Evolutionary conservation across 257 asterid species (phyloP), one percentile per base, ranked within the genome.

Genomic region (Nicotiana sylvestris): DNA sequence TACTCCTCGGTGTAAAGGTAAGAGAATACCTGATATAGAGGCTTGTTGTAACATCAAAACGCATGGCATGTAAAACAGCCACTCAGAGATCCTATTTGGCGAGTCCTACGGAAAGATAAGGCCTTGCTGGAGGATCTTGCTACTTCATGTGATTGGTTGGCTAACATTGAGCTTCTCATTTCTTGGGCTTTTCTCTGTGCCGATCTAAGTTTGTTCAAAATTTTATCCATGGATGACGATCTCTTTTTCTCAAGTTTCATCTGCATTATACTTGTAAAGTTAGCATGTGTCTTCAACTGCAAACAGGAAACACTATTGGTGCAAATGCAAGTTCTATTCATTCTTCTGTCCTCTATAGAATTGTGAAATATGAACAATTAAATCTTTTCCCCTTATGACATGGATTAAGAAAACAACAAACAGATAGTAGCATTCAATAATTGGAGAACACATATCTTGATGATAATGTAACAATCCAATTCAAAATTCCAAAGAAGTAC

Each of bases 161-260:
- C 62, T 81, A 83, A 81, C 82, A 81, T 82, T 1, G 96, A 90
- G 86, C 92, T 89, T 85, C 99, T 93, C 98, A 94, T 90, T 39
- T 89, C 90, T 69, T 90, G 97, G 43, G 98, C 99, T 89, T 94
- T 96, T 92, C 90, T 93, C 76, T 96, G 98, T 49, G 98, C 98
- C 9, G 90, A 90, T 86, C 91, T 90, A 82, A 96, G 88, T 88
- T 93, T 96, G 76, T 88, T 93, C 98, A 94, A 87, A 74, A 96
- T 96, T 88, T 89, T 96, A 89, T 92, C 98, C 94, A 94, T 94
- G 37, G 99, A 94, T 33, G 98, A 89, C 16, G 99, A 92, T 86
- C 97, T 92, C 95, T 91, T 96, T 89, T 94, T 96, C 83, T 96
- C 98, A 94, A 96, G 35, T 87, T 96, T 92, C 98, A 96, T 91